Base-by-base conservation (phyloP, 2,329 filamentous ascomycete species). In the Lecanoromycetidae sp. region DNA sequence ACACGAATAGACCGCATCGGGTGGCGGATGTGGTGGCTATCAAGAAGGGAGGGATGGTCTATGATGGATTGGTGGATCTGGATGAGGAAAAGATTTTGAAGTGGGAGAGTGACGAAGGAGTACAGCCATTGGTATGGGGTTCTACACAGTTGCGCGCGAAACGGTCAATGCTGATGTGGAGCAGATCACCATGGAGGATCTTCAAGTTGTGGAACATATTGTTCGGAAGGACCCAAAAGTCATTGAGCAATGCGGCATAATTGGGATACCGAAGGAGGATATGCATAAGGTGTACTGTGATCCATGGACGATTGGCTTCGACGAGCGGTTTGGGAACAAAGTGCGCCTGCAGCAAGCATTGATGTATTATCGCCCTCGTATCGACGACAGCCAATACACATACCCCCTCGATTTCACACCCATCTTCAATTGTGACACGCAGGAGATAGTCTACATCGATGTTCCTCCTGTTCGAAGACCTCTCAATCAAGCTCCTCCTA, bases 221-320 rank as follows among this genome's bases (percentile, higher is more conserved):
- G 77, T 79, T 50, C 77, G 87, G 54, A 80, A 79, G 57, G 86
- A 94, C 60, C 77, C 84, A 12, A 84, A 82, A 57, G 87, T 94
- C 51, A 91, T 94, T 55, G 86, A 94, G 65, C 87, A 94, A 64
- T 95, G 88, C 59, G 76, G 75, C 5, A 75, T 94, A 50, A 76
- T 87, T 50, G 88, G 88, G 1, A 85, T 95, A 51, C 77, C 85
- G 10, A 74, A 73, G 48, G 74, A 84, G 55, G 84, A 94, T 51
- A 94, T 95, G 88, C 71, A 91, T 71, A 94, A 94, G 66, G 85
- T 95, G 39, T 94, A 93, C 69, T 94, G 87, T 64, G 88, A 95
- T 61, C 87, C 86, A 9, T 95, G 88, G 88, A 94, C 88, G 1
- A 94, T 95, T 63, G 88, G 88, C 40, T 94, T 87, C 61, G 88